Conservation (phyloP, 2,329 filamentous ascomycete species). For the Ceratocystis alfenasii region DNA sequence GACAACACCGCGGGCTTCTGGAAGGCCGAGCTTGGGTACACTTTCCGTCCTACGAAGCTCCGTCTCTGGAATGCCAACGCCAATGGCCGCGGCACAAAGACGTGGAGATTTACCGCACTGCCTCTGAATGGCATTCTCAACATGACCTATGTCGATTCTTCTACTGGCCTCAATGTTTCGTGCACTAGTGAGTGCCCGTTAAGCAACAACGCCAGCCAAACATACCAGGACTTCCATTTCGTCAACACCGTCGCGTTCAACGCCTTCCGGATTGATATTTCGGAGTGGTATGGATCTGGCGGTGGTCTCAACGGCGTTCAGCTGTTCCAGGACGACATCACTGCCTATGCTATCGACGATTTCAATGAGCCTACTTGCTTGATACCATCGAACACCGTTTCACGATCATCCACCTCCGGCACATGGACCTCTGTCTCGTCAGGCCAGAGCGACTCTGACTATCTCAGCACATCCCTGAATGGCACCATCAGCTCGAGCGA, state of each 20-base stretch:
- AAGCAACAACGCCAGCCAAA: constrained; percentile 51
- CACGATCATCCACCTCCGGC: constrained; percentile 57
- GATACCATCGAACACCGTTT: constrained; percentile 42
- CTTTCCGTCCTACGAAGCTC: constrained; percentile 76
- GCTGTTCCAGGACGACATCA: constrained; percentile 75
- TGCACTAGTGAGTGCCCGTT: constrained; percentile 83
- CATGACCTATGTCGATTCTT: constrained; percentile 74
- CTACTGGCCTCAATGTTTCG: constrained; percentile 50
- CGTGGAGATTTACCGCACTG: constrained; percentile 73
- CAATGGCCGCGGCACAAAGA: constrained; percentile 75
- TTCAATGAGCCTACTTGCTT: constrained; percentile 84
- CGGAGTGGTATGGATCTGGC: constrained; percentile 73
- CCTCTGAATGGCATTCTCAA: constrained; percentile 93
- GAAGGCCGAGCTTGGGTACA: constrained; percentile 71
- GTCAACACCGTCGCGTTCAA: constrained; percentile 83
- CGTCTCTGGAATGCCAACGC: constrained; percentile 78
- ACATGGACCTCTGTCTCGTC: constrained; percentile 62
- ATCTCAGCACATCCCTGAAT: constrained; percentile 49
- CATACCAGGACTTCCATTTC: constrained; percentile 83
- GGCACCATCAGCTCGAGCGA: constrained; percentile 44
- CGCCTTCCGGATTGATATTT: constrained; percentile 72
- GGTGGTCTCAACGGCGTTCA: constrained; percentile 79
- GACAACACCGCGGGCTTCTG: constrained; percentile 69
- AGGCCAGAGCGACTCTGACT: constrained; percentile 55
- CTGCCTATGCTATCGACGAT: constrained; percentile 67